Base-by-base conservation (phyloP, 345 rosid genomes). In the Excoecaria cochinchinensis region DNA sequence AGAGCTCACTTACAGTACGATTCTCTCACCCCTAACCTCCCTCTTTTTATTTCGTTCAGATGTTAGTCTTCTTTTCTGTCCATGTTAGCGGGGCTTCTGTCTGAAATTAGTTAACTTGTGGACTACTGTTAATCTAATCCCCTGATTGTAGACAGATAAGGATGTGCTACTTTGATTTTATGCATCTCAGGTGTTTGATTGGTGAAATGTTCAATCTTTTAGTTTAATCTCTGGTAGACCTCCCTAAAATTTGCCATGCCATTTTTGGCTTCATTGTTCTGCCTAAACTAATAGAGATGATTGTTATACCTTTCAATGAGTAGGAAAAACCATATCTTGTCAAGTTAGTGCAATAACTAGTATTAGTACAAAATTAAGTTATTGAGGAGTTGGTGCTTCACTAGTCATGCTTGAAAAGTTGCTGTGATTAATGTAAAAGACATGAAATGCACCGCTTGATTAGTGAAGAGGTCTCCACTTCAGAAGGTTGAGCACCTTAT, bases 1-100 rank as follows among this genome's bases (percentile, higher is more conserved):
- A 36, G 98, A 95, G 89, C 83, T 95, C 44, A 95, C 98, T 1
- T 91, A 91, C 77, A 92, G 99, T 95, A 86, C 62, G 87, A n/a
- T 57, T 36, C 38, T 71, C 50, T 31, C 44, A 7, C 61, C 57
- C 11, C 47, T 13, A 24, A 31, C 16, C n/a, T 61, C 24, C 15
- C 50, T 53, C 21, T 63, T 6, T 17, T 9, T 74, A 5, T 44
- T 3, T n/a, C 52, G 11, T 5, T 13, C n/a, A 51, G 48, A 8
- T 55, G 15, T 22, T 22, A 39, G 2, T 58, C 16, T 71, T 42
- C n/a, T 31, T 3, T 22, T 75, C 10, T 52, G 21, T 67, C 12
- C 55, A 36, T 25, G 61, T 19, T 25, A 11, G 13, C 36, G 9
- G 39, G 12, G 6, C 48, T 69, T 50, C 6, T 7, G 3, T 13